Base-by-base conservation (phyloP, 805 yeast genomes). In the Candida stauntonica region DNA sequence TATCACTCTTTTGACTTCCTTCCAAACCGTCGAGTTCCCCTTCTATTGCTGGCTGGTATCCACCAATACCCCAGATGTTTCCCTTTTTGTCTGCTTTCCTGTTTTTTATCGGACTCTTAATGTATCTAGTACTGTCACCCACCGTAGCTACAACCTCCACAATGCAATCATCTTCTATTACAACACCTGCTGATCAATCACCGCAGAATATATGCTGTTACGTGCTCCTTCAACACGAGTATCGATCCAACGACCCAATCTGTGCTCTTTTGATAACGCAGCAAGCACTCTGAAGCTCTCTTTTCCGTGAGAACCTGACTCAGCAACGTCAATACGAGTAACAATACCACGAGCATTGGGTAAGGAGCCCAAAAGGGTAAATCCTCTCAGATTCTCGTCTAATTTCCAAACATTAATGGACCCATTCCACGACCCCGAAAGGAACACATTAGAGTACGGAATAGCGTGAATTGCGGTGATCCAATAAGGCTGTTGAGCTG, bases 371-470 rank as follows among this genome's bases (percentile, higher is more conserved):
- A 86, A 45, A 7, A 67, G 57, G 24, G 61, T 64, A 57, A 91
- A 82, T 24, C 68, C 64, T 51, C 95, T 73, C 51, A 81, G 56
- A 36, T 76, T 79, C 35, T 75, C 80, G 35, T 72, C 73, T 19
- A 91, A 58, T 54, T 76, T 75, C 98, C 98, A 93, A 32, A 87
- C 71, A 44, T 73, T 77, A 38, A 93, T 60, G 7, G 68, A 58
- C 4, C 98, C 97, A 54, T 78, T 74, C 81, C 86, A 84, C 3
- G 98, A 89, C 1, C 99, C 99, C 11, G 87, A 77, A 31, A 91
- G 66, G 55, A 93, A 86, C 5, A 86, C 61, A 55, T 93, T 88
- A 11, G 89, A 74, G 58, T 77, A 91, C 14, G 98, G 96, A 17
- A 91, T 66, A 0, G 95, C 86, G 51, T 80, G 71, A 8, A 91